phyloP scores from a whole-genome alignment of 495 filamentous ascomycete species.

The Penicillium flavigenum region DNA sequence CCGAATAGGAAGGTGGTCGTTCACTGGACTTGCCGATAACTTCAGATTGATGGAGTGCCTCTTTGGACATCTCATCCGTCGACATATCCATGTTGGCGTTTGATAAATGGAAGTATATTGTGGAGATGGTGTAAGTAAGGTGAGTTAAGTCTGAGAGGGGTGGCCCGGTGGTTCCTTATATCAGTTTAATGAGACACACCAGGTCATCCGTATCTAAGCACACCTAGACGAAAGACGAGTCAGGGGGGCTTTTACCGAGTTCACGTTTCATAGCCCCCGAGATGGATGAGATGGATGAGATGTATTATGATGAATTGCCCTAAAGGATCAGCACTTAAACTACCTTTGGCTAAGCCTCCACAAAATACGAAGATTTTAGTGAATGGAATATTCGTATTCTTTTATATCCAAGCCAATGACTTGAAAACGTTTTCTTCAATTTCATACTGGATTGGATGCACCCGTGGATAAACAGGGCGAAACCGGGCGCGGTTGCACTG shows the following conservation, averaged over 20 bases:
- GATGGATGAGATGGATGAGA: not conserved
- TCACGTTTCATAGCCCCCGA: not conserved
- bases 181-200: not conserved
- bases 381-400: not conserved
- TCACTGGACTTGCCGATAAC: constrained; percentile 4
- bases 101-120: not conserved
- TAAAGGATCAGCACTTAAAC: not conserved
- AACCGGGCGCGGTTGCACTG: constrained; percentile 11
- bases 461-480: not conserved
- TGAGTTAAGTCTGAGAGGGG: not conserved
- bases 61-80: constrained; percentile 21
- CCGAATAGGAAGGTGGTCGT: constrained; percentile 23
- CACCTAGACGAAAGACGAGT: not conserved
- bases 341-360: not conserved
- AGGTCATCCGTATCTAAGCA: not conserved
- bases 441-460: not conserved
- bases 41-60: constrained; percentile 3
- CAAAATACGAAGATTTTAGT: not conserved
- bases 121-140: not conserved
- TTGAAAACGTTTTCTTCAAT: not conserved
- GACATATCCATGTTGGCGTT: constrained; percentile 20
- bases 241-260: not conserved
- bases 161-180: not conserved
- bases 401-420: not conserved
- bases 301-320: not conserved